These are phyloP conservation scores for Blastomyces silverae DNA, from an alignment of 2,329 filamentous ascomycete species.

Conservation along the genomic window DNA sequence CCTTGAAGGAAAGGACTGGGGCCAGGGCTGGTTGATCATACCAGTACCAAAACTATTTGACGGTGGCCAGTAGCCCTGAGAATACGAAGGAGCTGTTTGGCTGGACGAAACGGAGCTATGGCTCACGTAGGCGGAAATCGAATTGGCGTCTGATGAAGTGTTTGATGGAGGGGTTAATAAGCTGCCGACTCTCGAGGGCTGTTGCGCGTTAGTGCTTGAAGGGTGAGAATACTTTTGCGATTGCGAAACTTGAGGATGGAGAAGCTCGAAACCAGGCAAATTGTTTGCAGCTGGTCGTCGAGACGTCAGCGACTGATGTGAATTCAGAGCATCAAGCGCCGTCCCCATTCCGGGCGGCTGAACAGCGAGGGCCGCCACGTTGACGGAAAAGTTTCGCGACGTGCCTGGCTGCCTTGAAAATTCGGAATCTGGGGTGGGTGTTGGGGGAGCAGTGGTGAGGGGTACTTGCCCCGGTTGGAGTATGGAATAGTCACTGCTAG, in stretches of 20 bases:
- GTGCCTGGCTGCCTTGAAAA: constrained; percentile 37
- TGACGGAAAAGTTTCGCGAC: constrained; percentile 44
- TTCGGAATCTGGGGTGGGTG: constrained; percentile 37
- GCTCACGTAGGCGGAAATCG: constrained; percentile 46
- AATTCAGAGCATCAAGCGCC: constrained; percentile 54
- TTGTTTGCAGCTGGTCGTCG: constrained; percentile 63
- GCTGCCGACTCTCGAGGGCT: constrained; percentile 52
- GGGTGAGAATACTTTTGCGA: constrained; percentile 46
- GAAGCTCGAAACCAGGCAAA: constrained; percentile 63
- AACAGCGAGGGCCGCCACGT: constrained; percentile 57
- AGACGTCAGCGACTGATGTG: constrained; percentile 60
- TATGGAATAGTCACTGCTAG: constrained; percentile 33
- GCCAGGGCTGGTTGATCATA: constrained; percentile 44
- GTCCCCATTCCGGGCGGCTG: constrained; percentile 57
- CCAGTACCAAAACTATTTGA: constrained; percentile 48
- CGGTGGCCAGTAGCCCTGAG: constrained; percentile 53
- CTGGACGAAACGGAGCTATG: constrained; percentile 22
- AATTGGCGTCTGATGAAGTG: constrained; percentile 43
- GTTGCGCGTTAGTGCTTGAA: constrained; percentile 38
- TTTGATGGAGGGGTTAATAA: constrained; percentile 58
- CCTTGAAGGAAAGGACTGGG: constrained; percentile 40
- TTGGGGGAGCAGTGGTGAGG: constrained; percentile 36
- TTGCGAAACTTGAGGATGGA: constrained; percentile 52
- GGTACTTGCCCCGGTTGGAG: constrained; percentile 32
- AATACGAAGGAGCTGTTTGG: constrained; percentile 42